These are phyloP conservation scores for Marchantia polymorpha DNA, from an alignment of 225 moss, liverwort and hornwort genomes.

Conservation along the genomic window DNA sequence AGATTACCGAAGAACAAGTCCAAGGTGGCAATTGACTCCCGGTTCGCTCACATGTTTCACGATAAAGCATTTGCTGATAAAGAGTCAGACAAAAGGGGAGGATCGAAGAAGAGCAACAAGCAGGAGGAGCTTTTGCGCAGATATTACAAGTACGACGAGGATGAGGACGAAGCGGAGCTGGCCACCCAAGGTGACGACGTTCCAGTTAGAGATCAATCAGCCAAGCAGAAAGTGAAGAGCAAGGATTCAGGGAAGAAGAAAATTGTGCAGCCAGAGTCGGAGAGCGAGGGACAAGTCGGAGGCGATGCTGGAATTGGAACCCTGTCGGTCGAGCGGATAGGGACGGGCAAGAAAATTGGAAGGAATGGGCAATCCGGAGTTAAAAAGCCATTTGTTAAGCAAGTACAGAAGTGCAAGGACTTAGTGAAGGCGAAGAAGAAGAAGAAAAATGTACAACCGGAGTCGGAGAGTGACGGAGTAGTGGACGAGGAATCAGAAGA, in stretches of 20 bases:
- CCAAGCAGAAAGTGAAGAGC: slow-evolving; percentile 13
- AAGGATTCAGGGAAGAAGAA: slow-evolving; percentile 18
- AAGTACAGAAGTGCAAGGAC: slow-evolving; percentile 15
- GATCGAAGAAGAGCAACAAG: slow-evolving; percentile 51
- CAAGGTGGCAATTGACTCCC: slow-evolving; percentile 80
- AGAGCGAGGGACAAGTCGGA: not conserved
- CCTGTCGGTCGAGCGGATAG: slow-evolving; percentile 8
- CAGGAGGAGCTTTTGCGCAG: slow-evolving; percentile 57
- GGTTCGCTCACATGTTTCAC: slow-evolving; percentile 78
- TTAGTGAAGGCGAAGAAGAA: not conserved
- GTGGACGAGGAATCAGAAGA: slow-evolving; percentile 18
- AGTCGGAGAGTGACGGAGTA: slow-evolving; percentile 1
- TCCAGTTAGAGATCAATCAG: not conserved
- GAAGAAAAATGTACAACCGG: not conserved
- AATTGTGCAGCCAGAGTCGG: not conserved
- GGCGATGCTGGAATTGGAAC: not conserved
- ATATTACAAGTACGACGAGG: slow-evolving; percentile 70
- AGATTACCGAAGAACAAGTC: slow-evolving; percentile 70
- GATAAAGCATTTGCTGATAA: slow-evolving; percentile 73
- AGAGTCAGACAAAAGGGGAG: slow-evolving; percentile 62
- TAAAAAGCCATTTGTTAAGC: not conserved
- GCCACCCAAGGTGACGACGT: slow-evolving; percentile 26
- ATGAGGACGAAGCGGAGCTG: slow-evolving; percentile 24
- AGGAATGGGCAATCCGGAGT: slow-evolving; percentile 12
- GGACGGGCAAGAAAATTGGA: slow-evolving; percentile 12